Conservation (phyloP, 139 green algal species). For the Diplosphaera chodatii region DNA sequence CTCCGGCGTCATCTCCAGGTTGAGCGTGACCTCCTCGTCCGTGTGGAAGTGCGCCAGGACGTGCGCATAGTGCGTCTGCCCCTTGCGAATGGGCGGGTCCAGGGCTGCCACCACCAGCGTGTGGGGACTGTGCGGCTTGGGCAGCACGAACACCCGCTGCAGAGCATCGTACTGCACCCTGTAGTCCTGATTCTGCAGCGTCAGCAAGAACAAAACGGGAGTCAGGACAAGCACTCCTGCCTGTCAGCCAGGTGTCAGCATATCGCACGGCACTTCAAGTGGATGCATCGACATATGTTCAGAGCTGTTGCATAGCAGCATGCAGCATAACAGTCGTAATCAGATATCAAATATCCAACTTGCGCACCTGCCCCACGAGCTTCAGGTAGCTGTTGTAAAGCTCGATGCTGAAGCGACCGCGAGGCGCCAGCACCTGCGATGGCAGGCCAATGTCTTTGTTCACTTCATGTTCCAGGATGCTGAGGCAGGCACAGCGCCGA, state of each 20-base stretch:
- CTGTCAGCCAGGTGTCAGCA: too few relatives aligned
- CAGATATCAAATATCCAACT: neutral
- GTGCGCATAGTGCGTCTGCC: slow-evolving; percentile 93
- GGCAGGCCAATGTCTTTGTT: too few relatives aligned
- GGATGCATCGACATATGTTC: too few relatives aligned
- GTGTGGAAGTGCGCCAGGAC: slow-evolving; percentile 85
- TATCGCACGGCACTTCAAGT: too few relatives aligned
- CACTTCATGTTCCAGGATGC: too few relatives aligned
- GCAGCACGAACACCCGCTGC: slow-evolving; percentile 85
- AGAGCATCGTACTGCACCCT: slow-evolving; percentile 89
- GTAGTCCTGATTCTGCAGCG: slow-evolving; percentile 86
- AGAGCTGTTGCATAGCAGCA: too few relatives aligned
- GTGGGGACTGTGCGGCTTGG: slow-evolving; percentile 77
- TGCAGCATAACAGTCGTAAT: neutral
- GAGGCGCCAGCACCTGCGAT: slow-evolving; percentile 56
- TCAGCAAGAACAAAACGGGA: too few relatives aligned
- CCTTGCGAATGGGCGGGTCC: slow-evolving; percentile 93
- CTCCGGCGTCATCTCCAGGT: slow-evolving; percentile 76
- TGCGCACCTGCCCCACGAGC: slow-evolving; percentile 53
- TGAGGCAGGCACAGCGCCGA: too few relatives aligned
- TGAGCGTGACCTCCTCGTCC: slow-evolving; percentile 71
- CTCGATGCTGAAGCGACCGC: slow-evolving; percentile 74
- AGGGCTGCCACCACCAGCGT: slow-evolving; percentile 85
- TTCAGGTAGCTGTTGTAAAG: slow-evolving; percentile 57
- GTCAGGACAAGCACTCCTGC: too few relatives aligned